phyloP scores from a whole-genome alignment of 345 rosid species.

The Heritiera littoralis region DNA sequence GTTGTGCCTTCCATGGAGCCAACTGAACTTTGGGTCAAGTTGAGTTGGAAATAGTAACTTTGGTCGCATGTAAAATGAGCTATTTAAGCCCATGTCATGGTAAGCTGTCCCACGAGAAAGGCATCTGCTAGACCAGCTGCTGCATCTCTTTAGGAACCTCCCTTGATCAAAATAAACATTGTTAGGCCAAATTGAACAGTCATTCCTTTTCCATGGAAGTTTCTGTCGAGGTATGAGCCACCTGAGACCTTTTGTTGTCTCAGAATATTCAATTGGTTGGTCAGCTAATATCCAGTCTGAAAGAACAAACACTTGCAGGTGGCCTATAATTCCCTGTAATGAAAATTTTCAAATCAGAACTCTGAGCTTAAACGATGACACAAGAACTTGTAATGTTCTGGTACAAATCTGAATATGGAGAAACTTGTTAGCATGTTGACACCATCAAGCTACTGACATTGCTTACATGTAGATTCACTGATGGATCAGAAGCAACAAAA shows the following conservation, averaged over 20 bases:
- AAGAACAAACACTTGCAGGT: constrained; percentile 59
- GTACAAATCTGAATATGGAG: not conserved
- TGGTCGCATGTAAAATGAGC: constrained; percentile 1
- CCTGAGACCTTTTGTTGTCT: constrained; percentile 53
- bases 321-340: constrained; percentile 55
- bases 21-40: constrained; percentile 18
- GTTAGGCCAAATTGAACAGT: constrained; percentile 36
- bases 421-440: not conserved
- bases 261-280: constrained; percentile 54
- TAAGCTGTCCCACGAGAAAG: constrained; percentile 9
- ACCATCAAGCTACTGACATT: not conserved
- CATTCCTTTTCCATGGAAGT: constrained; percentile 56
- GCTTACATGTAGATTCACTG: constrained; percentile 48
- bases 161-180: constrained; percentile 30
- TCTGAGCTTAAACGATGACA: not conserved
- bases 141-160: not conserved
- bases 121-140: constrained; percentile 5
- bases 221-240: constrained; percentile 61
- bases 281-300: constrained; percentile 49
- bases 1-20: constrained; percentile 30
- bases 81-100: constrained; percentile 9
- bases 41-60: constrained; percentile 17
- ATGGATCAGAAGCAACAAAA: constrained; percentile 36
- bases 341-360: not conserved
- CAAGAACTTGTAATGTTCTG: not conserved